Base-by-base conservation (phyloP, 768 basidiomycete genomes). In the Rubroboletus pulcherrimus region DNA sequence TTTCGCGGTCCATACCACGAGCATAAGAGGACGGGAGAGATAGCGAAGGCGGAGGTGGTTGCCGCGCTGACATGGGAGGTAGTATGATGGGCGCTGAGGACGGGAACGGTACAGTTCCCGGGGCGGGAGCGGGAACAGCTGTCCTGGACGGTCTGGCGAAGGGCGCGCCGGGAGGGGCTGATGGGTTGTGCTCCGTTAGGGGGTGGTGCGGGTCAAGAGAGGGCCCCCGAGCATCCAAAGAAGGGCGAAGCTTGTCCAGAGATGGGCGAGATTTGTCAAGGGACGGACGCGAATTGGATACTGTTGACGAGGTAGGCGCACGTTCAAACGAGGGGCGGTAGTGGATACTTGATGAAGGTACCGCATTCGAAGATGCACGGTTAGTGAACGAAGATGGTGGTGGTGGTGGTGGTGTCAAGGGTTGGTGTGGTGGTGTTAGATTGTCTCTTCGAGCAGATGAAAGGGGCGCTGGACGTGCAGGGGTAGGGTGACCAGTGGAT, bases 1-100 rank as follows among this genome's bases (percentile, higher is more conserved):
- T 76, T 34, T 81, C 78, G 7, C 66, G 69, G 31, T 65, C 52
- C 41, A 38, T 31, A 10, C 30, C 35, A 26, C 19, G 62, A 21
- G 55, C 3, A 11, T 49, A 56, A 35, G 55, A 35, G 37, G 41
- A 24, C 0, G 45, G 26, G 8, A 62, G 56, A 43, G 67, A 55
- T 1, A 63, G 43, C 1, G 63, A 56, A n/a, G 64, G 55, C 3
- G 56, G 63, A 5, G 62, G 57, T 9, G 57, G 59, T 31, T 62
- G 64, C 40, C 66, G 70, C n/a, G 19, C 44, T 11, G 60, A 52
- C 30, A 58, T 30, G 31, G 51, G 37, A 30, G 47, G 55, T 19
- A 40, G 53, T 7, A 54, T 35, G 34, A 45, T 24, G 14, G 61
- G 37, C 3, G 44, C 10, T 8, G 61, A 51, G 31, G 60, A 50